These are phyloP conservation scores for Phytophthora sp. DNA, from an alignment of 352 stramenopile species.

Conservation along the genomic window DNA sequence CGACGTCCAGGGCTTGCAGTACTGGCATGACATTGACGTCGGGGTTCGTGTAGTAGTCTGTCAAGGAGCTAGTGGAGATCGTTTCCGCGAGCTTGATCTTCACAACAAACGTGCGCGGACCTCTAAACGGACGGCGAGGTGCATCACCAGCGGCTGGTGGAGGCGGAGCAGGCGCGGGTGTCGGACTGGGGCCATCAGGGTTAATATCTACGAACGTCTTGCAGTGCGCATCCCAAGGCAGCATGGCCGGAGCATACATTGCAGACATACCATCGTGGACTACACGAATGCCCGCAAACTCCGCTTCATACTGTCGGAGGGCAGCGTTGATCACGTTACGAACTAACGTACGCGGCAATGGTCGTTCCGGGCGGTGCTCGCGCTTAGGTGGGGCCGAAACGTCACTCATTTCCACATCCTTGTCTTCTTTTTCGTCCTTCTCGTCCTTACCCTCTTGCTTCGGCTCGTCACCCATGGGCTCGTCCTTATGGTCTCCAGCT, in stretches of 20 bases:
- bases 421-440: slow-evolving; percentile 37
- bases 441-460: slow-evolving; percentile 41
- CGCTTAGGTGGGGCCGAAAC: slow-evolving; percentile 26
- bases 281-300: slow-evolving; percentile 62
- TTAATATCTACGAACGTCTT: slow-evolving; percentile 64
- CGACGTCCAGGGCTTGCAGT: slow-evolving; percentile 79
- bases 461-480: slow-evolving; percentile 37
- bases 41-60: slow-evolving; percentile 58
- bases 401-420: slow-evolving; percentile 59
- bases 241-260: slow-evolving; percentile 52
- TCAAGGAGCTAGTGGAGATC: slow-evolving; percentile 52
- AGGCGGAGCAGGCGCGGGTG: slow-evolving; percentile 12
- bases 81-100: slow-evolving; percentile 74
- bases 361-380: slow-evolving; percentile 33
- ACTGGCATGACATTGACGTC: slow-evolving; percentile 66
- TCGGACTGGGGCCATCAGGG: slow-evolving; percentile 39
- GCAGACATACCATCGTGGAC: slow-evolving; percentile 72
- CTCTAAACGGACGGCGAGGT: slow-evolving; percentile 33
- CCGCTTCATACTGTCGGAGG: slow-evolving; percentile 51
- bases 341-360: slow-evolving; percentile 53
- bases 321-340: slow-evolving; percentile 68
- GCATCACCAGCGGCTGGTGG: slow-evolving; percentile 22
- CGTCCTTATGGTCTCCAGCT: slow-evolving; percentile 46
- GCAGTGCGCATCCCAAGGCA: slow-evolving; percentile 53
- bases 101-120: slow-evolving; percentile 66